Evolutionary conservation across 2,329 filamentous ascomycete species (phyloP), one percentile per base, ranked within the genome.

Genomic region (Hypoxylon sp.): DNA sequence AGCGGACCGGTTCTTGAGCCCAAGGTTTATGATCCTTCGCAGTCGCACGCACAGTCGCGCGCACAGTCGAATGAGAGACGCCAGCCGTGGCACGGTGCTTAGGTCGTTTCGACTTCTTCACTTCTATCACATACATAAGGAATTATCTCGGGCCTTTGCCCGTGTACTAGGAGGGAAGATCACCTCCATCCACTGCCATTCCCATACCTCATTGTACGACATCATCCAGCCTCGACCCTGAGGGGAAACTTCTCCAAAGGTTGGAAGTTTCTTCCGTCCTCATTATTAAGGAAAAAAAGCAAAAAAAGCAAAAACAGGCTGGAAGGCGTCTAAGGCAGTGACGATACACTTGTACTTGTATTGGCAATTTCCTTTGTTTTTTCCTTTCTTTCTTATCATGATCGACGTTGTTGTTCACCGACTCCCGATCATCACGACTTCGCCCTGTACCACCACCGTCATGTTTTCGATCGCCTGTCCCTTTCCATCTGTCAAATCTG

Each of bases 1-100:
- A 71, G 70, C 58, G 67, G 69, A 11, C 63, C 63, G 13, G 59
- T 67, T 14, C 69, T 73, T 29, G 63, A 69, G 57, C 59, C 67
- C 1, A 68, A 63, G 55, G 53, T 50, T 17, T 71, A 69, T 22
- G 55, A 66, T 33, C 59, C 63, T 17, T 46, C 63, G 24, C 60
- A 52, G 24, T 31, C 53, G 37, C 35, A 48, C 35, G 13, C 44
- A 8, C 35, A 52, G 24, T 31, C 53, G 37, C 35, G 42, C 35
- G 13, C 44, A 8, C 35, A 37, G 13, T 33, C 44, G 14, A 50
- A 50, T n/a, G 35, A 14, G 8, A 22, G 26, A 17, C 37, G 37
- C 17, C 44, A 39, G 46, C 42, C 42, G 26, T 39, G 33, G 26
- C 17, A 17, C 22, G 46, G 26, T 53, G 26, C 17, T 37, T 47